Conservation (phyloP, 2,329 filamentous ascomycete species). For the Venturia aucupariae region DNA sequence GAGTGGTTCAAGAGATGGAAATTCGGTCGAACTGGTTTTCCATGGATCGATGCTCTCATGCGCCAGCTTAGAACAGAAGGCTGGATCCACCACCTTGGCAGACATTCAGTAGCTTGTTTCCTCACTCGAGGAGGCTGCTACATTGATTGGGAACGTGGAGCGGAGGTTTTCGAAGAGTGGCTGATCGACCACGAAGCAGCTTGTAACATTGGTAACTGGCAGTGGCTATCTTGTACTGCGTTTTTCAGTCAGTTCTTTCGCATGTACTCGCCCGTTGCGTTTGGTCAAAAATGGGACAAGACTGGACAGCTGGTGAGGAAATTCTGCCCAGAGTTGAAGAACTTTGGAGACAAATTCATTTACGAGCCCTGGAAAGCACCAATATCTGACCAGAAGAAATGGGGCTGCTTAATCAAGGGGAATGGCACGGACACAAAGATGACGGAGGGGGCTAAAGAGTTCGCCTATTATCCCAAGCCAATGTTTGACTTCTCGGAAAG, state of each 20-base stretch:
- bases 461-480: constrained; percentile 55
- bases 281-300: constrained; percentile 68
- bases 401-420: constrained; percentile 52
- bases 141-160: constrained; percentile 68
- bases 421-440: constrained; percentile 33
- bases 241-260: constrained; percentile 67
- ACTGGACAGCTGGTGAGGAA: constrained; percentile 54
- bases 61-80: constrained; percentile 61
- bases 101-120: constrained; percentile 72
- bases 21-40: constrained; percentile 61
- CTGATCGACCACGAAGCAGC: constrained; percentile 66
- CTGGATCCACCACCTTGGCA: constrained; percentile 72
- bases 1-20: constrained; percentile 61
- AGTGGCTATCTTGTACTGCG: constrained; percentile 66
- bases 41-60: constrained; percentile 76
- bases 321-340: constrained; percentile 58
- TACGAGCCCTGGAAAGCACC: constrained; percentile 74
- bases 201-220: constrained; percentile 69
- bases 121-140: constrained; percentile 73
- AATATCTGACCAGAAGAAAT: constrained; percentile 57
- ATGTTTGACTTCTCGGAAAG: constrained; percentile 67
- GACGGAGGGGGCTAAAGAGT: constrained; percentile 32
- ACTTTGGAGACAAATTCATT: constrained; percentile 58
- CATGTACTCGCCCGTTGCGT: constrained; percentile 61
- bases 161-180: constrained; percentile 68